Percentiles rank a stretch among this genome's conserved stretches.
Evolutionary conservation across 2,329 filamentous ascomycete genomes (phyloP).

Genomic region (Clarireedia hainanense): DNA sequence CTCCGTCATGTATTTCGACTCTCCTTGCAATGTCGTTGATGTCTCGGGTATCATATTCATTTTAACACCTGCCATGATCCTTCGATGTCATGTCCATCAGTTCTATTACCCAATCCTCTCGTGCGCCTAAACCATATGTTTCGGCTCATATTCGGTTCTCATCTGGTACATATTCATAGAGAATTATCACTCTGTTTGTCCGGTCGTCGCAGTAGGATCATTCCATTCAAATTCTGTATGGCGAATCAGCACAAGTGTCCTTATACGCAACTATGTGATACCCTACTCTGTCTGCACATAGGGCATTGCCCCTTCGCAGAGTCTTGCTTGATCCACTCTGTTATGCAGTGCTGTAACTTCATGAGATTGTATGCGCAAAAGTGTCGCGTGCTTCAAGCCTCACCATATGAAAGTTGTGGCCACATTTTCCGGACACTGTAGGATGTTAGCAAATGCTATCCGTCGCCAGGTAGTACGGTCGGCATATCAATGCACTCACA

Average conservation of each 20-base stretch:
- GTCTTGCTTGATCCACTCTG: conserved; percentile 94
- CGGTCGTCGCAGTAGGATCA: neutral
- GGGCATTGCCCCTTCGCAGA: conserved; percentile 89
- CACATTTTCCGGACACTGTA: conserved; percentile 88
- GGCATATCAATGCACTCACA: conserved; percentile 45
- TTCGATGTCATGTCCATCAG: too few species aligned
- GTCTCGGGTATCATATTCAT: too few species aligned
- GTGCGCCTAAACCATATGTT: too few species aligned
- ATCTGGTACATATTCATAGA: too few species aligned
- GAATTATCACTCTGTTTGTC: neutral
- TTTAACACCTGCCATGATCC: too few species aligned
- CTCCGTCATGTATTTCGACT: too few species aligned
- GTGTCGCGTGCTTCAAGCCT: conserved; percentile 16
- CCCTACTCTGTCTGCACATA: conserved; percentile 89
- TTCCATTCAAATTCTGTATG: conserved; percentile 7
- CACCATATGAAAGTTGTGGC: conserved; percentile 97
- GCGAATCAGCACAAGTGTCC: neutral
- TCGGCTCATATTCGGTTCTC: too few species aligned
- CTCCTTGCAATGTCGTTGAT: too few species aligned
- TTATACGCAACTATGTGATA: too few species aligned
- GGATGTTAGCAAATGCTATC: neutral
- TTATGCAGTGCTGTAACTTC: conserved; percentile 72
- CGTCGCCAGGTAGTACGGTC: neutral
- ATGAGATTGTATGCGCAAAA: neutral
- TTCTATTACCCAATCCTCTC: too few species aligned